Percentiles rank a stretch among this genome's conserved stretches.
These are phyloP conservation scores for Cornus controversa DNA, from an alignment of 148 eudicot genomes.

Conservation along the genomic window DNA sequence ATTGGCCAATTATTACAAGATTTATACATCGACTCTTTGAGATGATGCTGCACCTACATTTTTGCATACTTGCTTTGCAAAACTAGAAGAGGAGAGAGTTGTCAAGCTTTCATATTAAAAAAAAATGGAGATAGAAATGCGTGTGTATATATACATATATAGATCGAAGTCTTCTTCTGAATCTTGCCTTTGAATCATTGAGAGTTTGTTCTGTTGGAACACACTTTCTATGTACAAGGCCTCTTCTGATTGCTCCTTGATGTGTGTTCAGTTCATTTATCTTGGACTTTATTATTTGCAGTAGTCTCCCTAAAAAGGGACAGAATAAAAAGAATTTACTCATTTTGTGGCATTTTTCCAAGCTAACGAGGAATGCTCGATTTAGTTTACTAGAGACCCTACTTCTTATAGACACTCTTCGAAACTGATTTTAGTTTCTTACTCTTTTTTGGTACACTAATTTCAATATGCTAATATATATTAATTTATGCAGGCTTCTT, in stretches of 20 bases:
- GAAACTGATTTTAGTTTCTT: neutral
- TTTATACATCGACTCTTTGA: neutral
- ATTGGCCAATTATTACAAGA: neutral
- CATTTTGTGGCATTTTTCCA: neutral
- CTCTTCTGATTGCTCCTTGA: neutral
- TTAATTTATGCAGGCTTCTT: conserved; percentile 49
- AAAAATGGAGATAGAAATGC: neutral
- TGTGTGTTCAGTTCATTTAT: neutral
- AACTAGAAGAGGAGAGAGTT: neutral
- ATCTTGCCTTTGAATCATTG: neutral
- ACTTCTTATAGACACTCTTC: neutral
- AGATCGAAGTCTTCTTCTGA: neutral
- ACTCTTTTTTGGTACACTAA: neutral
- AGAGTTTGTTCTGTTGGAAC: neutral
- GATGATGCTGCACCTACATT: neutral
- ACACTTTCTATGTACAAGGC: neutral
- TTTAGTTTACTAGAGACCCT: neutral
- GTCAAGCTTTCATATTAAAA: neutral
- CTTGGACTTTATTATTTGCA: neutral
- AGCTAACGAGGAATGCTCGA: neutral
- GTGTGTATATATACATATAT: neutral
- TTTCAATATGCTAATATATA: neutral
- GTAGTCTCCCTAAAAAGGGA: neutral
- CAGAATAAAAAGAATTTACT: neutral
- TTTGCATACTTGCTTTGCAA: neutral